phyloP scores from a whole-genome alignment of 148 eudicot species.

The Rhododendron williamsianum region DNA sequence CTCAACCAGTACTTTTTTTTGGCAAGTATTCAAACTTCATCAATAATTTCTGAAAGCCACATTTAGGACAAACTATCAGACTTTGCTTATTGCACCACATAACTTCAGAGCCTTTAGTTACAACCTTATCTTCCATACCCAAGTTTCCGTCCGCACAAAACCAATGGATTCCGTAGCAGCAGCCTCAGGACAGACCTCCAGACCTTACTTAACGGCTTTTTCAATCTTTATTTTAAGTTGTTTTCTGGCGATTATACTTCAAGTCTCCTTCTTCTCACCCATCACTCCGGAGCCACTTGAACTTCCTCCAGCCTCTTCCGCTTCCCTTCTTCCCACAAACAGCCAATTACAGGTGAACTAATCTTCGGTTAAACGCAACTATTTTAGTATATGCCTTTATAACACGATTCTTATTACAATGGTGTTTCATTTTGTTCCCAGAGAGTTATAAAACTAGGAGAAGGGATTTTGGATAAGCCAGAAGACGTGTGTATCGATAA shows the following conservation, averaged over 20 bases:
- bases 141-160: background rate
- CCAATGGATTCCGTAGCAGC: slow-evolving; percentile 13
- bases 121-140: background rate
- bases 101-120: background rate
- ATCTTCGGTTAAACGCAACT: background rate
- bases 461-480: slow-evolving; percentile 54
- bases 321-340: slow-evolving; percentile 32
- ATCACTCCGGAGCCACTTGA: slow-evolving; percentile 45
- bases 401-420: background rate
- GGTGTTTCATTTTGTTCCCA: background rate
- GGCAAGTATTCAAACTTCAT: background rate
- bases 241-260: slow-evolving; percentile 38
- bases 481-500: slow-evolving; percentile 67
- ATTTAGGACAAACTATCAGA: background rate
- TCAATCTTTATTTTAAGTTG: slow-evolving; percentile 24
- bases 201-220: background rate
- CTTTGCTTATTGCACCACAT: background rate
- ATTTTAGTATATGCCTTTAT: background rate
- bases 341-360: slow-evolving; percentile 42
- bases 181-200: background rate
- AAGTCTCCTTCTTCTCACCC: slow-evolving; percentile 51
- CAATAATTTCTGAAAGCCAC: background rate
- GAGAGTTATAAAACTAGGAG: slow-evolving; percentile 66
- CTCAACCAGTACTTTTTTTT: background rate
- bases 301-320: slow-evolving; percentile 32